Conservation (phyloP, 169 alveolate genomes). For the Toxoplasma gondii region DNA sequence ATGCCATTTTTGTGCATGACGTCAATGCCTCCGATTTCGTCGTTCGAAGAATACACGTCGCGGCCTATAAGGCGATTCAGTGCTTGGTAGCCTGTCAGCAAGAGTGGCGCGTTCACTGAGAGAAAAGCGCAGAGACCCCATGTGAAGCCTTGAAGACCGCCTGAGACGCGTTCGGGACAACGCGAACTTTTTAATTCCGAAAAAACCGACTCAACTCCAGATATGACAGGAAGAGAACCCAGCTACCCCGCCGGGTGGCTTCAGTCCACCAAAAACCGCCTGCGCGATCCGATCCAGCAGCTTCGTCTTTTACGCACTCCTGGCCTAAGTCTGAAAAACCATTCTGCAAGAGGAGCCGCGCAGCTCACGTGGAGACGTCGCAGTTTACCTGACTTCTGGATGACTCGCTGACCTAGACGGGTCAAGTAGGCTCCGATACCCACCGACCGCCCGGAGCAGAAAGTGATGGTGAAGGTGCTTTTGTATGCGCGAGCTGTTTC, state of each 20-base stretch:
- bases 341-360: no score
- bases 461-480: constrained; percentile 84
- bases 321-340: no score
- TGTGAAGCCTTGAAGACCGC: background rate
- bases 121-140: background rate
- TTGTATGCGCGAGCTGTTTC: constrained; percentile 88
- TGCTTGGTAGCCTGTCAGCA: constrained; percentile 89
- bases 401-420: constrained; percentile 86
- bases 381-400: constrained; percentile 76
- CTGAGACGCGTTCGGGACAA: background rate
- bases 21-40: constrained; percentile 89
- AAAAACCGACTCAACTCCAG: no score
- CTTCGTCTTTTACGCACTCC: no score
- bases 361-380: no score
- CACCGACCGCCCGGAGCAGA: constrained; percentile 87
- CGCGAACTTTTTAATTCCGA: no score
- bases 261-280: no score
- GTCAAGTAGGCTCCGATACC: constrained; percentile 90
- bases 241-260: no score
- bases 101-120: constrained; percentile 78
- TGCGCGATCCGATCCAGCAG: no score
- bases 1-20: constrained; percentile 88
- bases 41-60: constrained; percentile 86
- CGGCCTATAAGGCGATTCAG: constrained; percentile 84
- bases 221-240: no score